Evolutionary conservation across 371 early-diverging fungal genomes (phyloP).

Genomic region (Encephalitozoon cuniculi): DNA sequence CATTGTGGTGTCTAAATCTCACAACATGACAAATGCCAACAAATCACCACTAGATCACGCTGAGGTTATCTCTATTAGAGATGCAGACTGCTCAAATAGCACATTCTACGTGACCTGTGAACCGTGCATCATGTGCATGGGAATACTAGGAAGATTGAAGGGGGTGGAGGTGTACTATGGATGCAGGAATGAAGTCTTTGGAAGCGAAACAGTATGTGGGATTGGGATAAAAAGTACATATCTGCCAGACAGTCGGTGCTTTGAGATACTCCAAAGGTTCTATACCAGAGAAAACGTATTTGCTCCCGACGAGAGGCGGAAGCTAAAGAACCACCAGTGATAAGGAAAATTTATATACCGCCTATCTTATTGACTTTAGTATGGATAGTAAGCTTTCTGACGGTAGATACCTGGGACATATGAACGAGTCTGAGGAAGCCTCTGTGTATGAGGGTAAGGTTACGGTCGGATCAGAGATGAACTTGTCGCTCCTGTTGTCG

Average conservation of each 20-base stretch:
- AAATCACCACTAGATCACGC: constrained; percentile 49
- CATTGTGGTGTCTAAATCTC: constrained; percentile 76
- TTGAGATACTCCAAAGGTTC: constrained; percentile 40
- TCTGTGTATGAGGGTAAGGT: neutral
- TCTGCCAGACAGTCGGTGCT: constrained; percentile 11
- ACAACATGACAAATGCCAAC: constrained; percentile 68
- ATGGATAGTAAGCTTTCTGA: constrained; percentile 2
- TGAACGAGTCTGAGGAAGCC: constrained; percentile 4
- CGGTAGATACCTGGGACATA: constrained; percentile 30
- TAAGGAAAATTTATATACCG: neutral
- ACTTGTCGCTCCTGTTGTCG: constrained; percentile 5
- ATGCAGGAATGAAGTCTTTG: constrained; percentile 59
- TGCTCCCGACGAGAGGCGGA: constrained; percentile 26
- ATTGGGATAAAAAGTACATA: neutral
- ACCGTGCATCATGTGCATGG: constrained; percentile 95
- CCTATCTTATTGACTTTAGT: constrained; percentile 4
- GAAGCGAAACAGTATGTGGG: constrained; percentile 40
- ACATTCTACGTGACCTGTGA: constrained; percentile 88
- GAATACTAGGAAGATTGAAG: constrained; percentile 64
- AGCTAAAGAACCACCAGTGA: neutral
- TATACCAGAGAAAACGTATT: constrained; percentile 35
- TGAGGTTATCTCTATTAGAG: constrained; percentile 53
- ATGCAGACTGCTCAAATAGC: neutral
- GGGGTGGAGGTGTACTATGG: constrained; percentile 43
- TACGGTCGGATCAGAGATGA: constrained; percentile 5